Base-by-base conservation (phyloP, 1,284 basidiomycete genomes). In the Ustilago bromivora region DNA sequence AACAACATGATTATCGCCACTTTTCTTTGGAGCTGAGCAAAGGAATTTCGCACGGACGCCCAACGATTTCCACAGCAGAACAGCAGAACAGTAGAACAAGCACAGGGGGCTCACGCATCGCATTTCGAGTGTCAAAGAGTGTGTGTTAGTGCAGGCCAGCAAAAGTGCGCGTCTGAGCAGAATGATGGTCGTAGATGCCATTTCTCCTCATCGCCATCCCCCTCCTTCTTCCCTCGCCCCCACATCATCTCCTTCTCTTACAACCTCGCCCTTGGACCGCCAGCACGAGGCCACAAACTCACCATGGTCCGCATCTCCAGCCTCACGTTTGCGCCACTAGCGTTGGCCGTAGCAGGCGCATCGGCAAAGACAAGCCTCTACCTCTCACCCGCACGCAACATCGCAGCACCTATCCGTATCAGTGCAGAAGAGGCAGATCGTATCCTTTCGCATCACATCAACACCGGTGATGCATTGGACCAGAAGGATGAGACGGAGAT, bases 371-470 rank as follows among this genome's bases (percentile, higher is more conserved):
- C 75, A 4, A 77, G 55, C 47, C 64, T 78, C 52, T 78, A 66
- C 40, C 76, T 75, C n/a, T 75, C 71, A 17, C 71, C 75, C 10
- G 66, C 71, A 6, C 55, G 66, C 54, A 52, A 61, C 32, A 35
- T 64, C 15, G 57, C 55, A 31, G 68, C 64, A 23, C 71, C 65
- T 9, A 61, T 75, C 60, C 38, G 32, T 32, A 55, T 78, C 60
- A 61, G 46, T 38, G 57, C 76, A 15, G 51, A 71, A 17, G 69
- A 80, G 61, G 76, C 75, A 10, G 43, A 76, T 40, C 56, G 58
- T 38, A 57, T 78, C n/a, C 68, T 80, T 19, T 66, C 69, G 28
- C 62, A 73, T 55, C 78, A 76, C 51, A 67, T 78, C 57, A 59
- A 52, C 47, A 15, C 68, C 7, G 38, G 13, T 19, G 11, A 17